Conservation (phyloP, 225 moss, liverwort and hornwort species). For the Bryum argenteum region DNA sequence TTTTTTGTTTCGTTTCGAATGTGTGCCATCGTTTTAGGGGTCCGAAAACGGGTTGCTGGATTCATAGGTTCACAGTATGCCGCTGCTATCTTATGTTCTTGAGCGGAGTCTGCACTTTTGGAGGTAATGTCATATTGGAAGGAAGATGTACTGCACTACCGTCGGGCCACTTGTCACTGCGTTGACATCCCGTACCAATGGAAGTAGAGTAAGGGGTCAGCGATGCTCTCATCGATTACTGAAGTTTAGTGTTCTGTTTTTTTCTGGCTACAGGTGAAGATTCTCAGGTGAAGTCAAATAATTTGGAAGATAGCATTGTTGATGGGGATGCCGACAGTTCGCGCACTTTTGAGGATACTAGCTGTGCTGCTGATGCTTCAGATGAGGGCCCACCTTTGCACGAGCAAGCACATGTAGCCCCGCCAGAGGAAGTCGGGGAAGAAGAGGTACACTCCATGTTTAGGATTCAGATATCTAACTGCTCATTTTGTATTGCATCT, state of each 20-base stretch:
- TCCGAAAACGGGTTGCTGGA: background rate
- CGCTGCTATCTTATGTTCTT: background rate
- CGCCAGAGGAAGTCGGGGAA: conserved; percentile 57
- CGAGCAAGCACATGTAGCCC: conserved; percentile 45
- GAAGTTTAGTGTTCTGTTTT: conserved; percentile 19
- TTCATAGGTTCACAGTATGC: conserved; percentile 1
- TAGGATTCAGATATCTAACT: background rate
- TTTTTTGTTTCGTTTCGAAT: conserved; percentile 5
- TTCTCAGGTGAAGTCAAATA: conserved; percentile 36
- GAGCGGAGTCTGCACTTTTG: background rate
- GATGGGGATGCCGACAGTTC: conserved; percentile 49
- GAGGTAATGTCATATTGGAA: background rate
- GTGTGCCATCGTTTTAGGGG: background rate
- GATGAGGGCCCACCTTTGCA: conserved; percentile 44
- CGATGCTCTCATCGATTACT: conserved; percentile 6
- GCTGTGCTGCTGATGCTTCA: conserved; percentile 42
- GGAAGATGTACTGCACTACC: background rate
- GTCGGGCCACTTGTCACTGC: conserved; percentile 3
- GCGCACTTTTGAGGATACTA: conserved; percentile 40
- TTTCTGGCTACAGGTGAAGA: conserved; percentile 44
- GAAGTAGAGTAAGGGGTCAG: background rate
- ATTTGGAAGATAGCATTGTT: conserved; percentile 33
- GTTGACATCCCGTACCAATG: conserved; percentile 13
- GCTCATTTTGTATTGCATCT: background rate
- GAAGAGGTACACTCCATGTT: conserved; percentile 43